These are phyloP conservation scores for Bruguiera hainesii DNA, from an alignment of 441 rosid genomes.

Conservation along the genomic window DNA sequence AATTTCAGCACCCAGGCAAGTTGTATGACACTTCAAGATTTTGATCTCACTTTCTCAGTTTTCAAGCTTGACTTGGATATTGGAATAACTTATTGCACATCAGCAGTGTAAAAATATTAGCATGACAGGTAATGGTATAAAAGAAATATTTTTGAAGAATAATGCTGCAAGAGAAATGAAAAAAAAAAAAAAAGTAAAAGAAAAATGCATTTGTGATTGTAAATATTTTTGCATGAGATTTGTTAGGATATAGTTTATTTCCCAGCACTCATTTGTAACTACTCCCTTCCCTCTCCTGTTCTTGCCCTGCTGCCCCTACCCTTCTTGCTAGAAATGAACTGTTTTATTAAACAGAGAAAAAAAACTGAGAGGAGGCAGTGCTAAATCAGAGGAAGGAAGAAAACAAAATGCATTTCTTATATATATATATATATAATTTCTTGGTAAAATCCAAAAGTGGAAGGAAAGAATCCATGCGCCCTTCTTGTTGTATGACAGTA, in stretches of 20 bases:
- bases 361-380: neutral
- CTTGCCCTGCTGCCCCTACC: no score
- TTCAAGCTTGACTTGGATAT: neutral
- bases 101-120: neutral
- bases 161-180: no score
- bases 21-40: conserved; percentile 17
- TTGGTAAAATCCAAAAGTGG: neutral
- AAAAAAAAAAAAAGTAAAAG: no score
- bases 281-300: no score
- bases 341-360: neutral
- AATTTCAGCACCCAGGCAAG: conserved; percentile 75
- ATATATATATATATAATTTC: no score
- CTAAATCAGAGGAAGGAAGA: neutral
- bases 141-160: no score
- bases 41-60: conserved; percentile 11
- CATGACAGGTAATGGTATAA: no score
- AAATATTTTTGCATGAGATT: no score
- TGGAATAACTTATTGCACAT: neutral
- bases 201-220: no score
- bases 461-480: neutral
- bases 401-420: neutral
- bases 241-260: no score
- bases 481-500: neutral
- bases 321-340: neutral
- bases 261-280: no score